Evolutionary conservation across 257 asterid species (phyloP).

Genomic region (Paulownia fortunei): DNA sequence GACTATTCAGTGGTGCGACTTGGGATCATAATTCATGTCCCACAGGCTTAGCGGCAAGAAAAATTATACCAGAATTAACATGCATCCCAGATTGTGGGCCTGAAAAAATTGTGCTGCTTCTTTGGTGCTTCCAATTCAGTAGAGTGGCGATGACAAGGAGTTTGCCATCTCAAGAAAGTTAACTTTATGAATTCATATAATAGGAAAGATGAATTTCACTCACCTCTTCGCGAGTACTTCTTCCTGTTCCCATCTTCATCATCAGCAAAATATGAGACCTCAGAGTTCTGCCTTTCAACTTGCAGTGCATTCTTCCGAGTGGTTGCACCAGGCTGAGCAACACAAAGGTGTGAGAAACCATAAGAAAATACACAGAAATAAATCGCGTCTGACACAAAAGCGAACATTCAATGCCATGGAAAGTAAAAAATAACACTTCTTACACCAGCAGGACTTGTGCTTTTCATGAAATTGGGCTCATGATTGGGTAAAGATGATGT

Average conservation of each 20-base stretch:
- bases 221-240: constrained; percentile 91
- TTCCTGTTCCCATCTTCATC: constrained; percentile 85
- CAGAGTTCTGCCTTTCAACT: constrained; percentile 82
- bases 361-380: constrained; percentile 19
- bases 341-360: constrained; percentile 24
- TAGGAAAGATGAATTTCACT: constrained; percentile 19
- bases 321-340: constrained; percentile 79
- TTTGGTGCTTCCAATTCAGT: not conserved
- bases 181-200: not conserved
- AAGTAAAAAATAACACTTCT: constrained; percentile 34
- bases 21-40: not conserved
- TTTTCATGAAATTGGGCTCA: constrained; percentile 58
- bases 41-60: not conserved
- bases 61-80: not conserved
- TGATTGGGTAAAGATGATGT: constrained; percentile 64
- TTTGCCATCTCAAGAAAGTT: not conserved
- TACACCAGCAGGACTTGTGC: constrained; percentile 75
- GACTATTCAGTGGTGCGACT: no score
- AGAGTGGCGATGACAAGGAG: not conserved
- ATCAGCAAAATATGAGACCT: constrained; percentile 77
- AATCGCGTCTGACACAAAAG: not conserved
- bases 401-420: not conserved
- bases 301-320: constrained; percentile 74
- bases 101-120: not conserved
- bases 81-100: not conserved